Evolutionary conservation across 2,329 filamentous ascomycete species (phyloP), one percentile per base, ranked within the genome.

Genomic region (Penicillium sumatraense): DNA sequence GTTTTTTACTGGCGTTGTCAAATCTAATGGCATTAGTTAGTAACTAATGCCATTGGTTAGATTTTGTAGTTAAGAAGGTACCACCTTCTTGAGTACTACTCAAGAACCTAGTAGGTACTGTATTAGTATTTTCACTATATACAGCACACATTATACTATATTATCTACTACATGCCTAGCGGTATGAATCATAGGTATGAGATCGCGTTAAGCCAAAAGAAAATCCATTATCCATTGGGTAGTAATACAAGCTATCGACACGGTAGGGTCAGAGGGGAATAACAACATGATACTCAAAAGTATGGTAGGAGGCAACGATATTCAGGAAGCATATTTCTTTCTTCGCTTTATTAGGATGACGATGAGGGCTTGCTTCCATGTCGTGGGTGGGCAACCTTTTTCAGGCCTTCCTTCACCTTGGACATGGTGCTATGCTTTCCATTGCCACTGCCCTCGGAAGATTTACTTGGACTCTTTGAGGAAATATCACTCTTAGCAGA

Each of bases 381-480:
- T 40, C 51, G 49, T 14, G 53, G 42, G 38, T 64, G 61, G 13
- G 55, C 67, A 53, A 61, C 60, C 53, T 61, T 66, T 35, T 56
- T 59, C 31, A 66, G 33, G 8, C 52, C 54, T 53, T 65, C 62
- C 53, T 66, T 66, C 29, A 66, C 51, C 59, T 64, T 65, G 13
- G 59, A 36, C 48, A 66, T 48, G 10, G 60, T 16, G 36, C 63
- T 45, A 3, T 55, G 51, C 53, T 64, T 65, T 8, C 52, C 57
- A 50, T 38, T 54, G 14, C 53, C 45, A 40, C 54, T 57, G 14
- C 36, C 38, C 24, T 26, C 36, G 3, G 38, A 40, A 24, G 49
- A 40, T 33, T 57, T 61, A 5, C 44, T 56, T 3, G n/a, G 36
- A 18, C 53, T 33, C 48, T 58, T 60, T 2, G 57, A 48, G 14